These are phyloP conservation scores for Eucalyptus sideroxylon DNA, from an alignment of 345 rosid species.

Conservation along the genomic window DNA sequence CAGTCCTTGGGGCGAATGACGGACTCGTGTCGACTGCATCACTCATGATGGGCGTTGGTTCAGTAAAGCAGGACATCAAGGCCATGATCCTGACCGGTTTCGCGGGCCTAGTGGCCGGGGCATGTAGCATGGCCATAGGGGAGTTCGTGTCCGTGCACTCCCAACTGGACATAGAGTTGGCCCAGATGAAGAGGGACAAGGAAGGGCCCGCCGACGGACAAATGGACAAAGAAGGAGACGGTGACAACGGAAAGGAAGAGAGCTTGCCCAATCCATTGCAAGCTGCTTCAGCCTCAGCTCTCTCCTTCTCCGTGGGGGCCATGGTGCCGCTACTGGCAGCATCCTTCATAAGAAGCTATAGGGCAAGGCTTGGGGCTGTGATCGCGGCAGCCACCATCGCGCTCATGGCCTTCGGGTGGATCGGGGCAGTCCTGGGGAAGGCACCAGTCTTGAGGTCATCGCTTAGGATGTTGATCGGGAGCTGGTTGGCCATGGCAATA, in stretches of 20 bases:
- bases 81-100: conserved; percentile 83
- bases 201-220: background rate
- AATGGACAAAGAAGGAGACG: background rate
- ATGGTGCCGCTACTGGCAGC: conserved; percentile 80
- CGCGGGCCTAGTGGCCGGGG: conserved; percentile 86
- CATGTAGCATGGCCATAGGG: conserved; percentile 97
- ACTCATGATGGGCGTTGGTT: conserved; percentile 87
- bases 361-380: conserved; percentile 44
- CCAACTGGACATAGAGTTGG: conserved; percentile 67
- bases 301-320: conserved; percentile 73
- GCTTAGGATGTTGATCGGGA: conserved; percentile 66
- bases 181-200: conserved; percentile 52
- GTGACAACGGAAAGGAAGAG: conserved; percentile 17
- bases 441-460: conserved; percentile 42
- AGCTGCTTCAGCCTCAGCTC: conserved; percentile 82
- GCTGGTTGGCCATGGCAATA: conserved; percentile 87
- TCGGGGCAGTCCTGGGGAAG: conserved; percentile 72
- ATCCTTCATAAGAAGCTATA: conserved; percentile 53
- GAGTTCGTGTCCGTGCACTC: conserved; percentile 90
- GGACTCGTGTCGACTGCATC: conserved; percentile 83
- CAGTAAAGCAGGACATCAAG: conserved; percentile 68
- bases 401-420: conserved; percentile 51
- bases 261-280: conserved; percentile 64
- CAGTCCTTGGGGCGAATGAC: conserved; percentile 89
- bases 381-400: conserved; percentile 47